Base-by-base conservation (phyloP, 352 stramenopile species). In the Globisporangium barbulae region DNA sequence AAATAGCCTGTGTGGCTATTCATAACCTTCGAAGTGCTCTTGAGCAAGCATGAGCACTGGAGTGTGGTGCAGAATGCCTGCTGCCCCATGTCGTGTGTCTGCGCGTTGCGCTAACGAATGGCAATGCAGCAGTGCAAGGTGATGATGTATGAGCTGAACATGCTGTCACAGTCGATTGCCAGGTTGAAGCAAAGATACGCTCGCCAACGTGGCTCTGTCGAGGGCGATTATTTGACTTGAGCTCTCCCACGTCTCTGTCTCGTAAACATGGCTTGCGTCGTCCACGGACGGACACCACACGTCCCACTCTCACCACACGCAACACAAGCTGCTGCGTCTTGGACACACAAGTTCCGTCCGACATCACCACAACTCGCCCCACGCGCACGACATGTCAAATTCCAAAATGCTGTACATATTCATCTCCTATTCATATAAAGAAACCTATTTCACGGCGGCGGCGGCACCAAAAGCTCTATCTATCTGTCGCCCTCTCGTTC, bases 401-500 rank as follows among this genome's bases (percentile, higher is more conserved):
- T 57, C 9, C 21, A 57, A 57, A 57, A 17, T 48, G 52, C 31
- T 44, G 19, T 57, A 57, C 31, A 57, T 57, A 42, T 57, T 57
- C 35, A 57, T 57, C 50, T 55, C 49, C 17, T 57, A 57, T 57
- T 57, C 31, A 57, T 57, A 57, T 57, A 57, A 57, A 55, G 30
- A 44, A 28, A 30, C 19, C 21, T 30, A 57, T 30, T 30, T n/a
- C 30, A 2, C 30, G 52, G 19, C 19, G 7, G 50, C 15, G 49
- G 49, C 31, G 49, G 22, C 17, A 9, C 4, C 25, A 12, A 44
- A 44, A 57, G 52, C 52, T 44, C 52, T 57, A 57, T 57, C 52
- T 55, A 55, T 39, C 30, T 33, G n/a, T 28, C 52, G 21, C 52
- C 1, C n/a, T 31, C 10, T 17, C 52, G n/a, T 52, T 31, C 47